Conservation (phyloP, 257 asterid species). For the Forsythia suspensa region DNA sequence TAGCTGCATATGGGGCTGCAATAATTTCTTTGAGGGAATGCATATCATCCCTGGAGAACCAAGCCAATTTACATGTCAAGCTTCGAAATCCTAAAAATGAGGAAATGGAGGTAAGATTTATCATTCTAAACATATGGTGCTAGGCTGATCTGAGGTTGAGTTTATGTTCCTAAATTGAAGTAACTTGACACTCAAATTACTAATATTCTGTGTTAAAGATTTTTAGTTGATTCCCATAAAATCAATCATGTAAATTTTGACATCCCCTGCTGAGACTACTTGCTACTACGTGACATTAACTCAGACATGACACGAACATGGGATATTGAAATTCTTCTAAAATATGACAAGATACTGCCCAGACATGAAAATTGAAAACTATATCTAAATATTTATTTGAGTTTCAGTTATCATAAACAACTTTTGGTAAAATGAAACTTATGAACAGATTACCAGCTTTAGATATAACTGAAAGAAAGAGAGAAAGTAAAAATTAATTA, state of each 20-base stretch:
- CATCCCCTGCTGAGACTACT: not conserved
- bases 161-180: not conserved
- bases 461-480: not conserved
- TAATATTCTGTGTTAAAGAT: not conserved
- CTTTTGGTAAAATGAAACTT: not conserved
- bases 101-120: slow-evolving; percentile 50
- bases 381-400: not conserved
- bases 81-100: slow-evolving; percentile 47
- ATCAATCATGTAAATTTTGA: not conserved
- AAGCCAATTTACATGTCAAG: slow-evolving; percentile 46
- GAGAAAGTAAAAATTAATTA: no score
- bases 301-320: not conserved
- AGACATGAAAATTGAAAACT: not conserved
- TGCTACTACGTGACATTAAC: not conserved
- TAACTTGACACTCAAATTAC: not conserved
- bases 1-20: slow-evolving; percentile 67
- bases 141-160: slow-evolving; percentile 19
- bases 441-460: not conserved
- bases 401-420: not conserved
- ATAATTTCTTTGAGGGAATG: slow-evolving; percentile 60
- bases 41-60: slow-evolving; percentile 68
- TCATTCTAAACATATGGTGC: not conserved
- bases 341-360: not conserved
- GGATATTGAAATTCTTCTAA: not conserved
- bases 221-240: not conserved